phyloP scores from a whole-genome alignment of 2,329 filamentous ascomycete genomes.

The Aciculosporium take region DNA sequence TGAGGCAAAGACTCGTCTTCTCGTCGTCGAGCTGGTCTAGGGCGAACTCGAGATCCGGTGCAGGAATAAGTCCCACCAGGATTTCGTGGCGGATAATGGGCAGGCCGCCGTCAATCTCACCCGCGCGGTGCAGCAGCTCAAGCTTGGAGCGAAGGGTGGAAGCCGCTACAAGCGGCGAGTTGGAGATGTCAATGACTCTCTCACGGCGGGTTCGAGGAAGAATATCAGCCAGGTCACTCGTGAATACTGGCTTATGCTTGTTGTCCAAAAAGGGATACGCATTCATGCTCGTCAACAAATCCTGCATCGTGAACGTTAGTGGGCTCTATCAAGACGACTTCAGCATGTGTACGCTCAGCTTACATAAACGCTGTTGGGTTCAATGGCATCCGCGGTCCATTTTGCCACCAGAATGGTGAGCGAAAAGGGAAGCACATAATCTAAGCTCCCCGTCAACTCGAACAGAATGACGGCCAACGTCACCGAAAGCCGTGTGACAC shows the following conservation, averaged over 20 bases:
- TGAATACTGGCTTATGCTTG: slow-evolving; percentile 85
- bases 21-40: slow-evolving; percentile 74
- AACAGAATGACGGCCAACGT: slow-evolving; percentile 92
- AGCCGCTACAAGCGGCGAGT: slow-evolving; percentile 67
- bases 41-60: slow-evolving; percentile 84
- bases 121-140: slow-evolving; percentile 65
- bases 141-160: slow-evolving; percentile 65
- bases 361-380: slow-evolving; percentile 86
- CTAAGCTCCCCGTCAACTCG: slow-evolving; percentile 84
- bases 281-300: slow-evolving; percentile 92
- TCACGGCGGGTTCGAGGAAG: slow-evolving; percentile 60
- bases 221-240: slow-evolving; percentile 75
- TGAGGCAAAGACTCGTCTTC: slow-evolving; percentile 59
- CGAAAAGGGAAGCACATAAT: slow-evolving; percentile 91
- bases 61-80: slow-evolving; percentile 82
- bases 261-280: slow-evolving; percentile 96
- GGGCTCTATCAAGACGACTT: background rate
- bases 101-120: slow-evolving; percentile 83
- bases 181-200: slow-evolving; percentile 76
- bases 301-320: slow-evolving; percentile 30
- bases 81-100: slow-evolving; percentile 69
- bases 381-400: slow-evolving; percentile 92
- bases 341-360: slow-evolving; percentile 16
- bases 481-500: slow-evolving; percentile 83
- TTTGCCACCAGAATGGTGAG: slow-evolving; percentile 88